phyloP scores from a whole-genome alignment of 2,329 filamentous ascomycete species.

The Colletotrichum scovillei region DNA sequence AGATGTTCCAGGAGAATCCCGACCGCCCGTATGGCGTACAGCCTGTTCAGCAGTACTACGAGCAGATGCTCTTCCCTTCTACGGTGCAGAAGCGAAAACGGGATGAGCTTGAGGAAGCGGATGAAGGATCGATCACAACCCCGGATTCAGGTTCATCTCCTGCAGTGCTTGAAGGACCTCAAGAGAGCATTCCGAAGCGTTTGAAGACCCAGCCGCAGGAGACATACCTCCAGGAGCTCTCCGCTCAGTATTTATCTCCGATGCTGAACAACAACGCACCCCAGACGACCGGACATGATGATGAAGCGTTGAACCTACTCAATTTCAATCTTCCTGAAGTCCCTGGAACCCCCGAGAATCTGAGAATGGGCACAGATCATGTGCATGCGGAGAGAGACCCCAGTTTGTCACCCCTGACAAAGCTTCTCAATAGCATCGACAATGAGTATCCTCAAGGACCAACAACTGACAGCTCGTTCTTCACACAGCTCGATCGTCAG shows the following conservation, averaged over 20 bases:
- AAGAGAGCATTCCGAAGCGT: background rate
- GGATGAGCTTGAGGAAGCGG: background rate
- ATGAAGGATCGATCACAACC: background rate
- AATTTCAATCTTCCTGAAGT: background rate
- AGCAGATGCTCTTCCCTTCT: background rate
- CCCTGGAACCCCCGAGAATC: background rate
- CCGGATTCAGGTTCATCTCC: background rate
- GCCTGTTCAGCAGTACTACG: slow-evolving; percentile 11
- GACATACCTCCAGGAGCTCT: background rate
- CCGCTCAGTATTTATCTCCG: background rate
- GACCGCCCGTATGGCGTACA: slow-evolving; percentile 15
- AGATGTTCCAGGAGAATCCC: background rate
- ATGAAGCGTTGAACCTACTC: background rate
- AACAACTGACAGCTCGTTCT: background rate
- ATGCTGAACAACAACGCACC: background rate
- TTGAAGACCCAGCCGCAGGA: background rate
- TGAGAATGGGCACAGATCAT: background rate
- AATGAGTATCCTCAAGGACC: background rate
- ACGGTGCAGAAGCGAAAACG: background rate
- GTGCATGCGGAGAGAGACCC: background rate
- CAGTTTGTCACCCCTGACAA: background rate
- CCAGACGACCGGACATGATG: background rate
- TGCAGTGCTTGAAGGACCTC: background rate
- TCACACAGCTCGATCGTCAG: background rate
- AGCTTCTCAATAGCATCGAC: background rate